Percentiles rank a stretch among this genome's conserved stretches.
These are phyloP conservation scores for Grosmannia huntii DNA, from an alignment of 2,329 filamentous ascomycete species.

Conservation along the genomic window DNA sequence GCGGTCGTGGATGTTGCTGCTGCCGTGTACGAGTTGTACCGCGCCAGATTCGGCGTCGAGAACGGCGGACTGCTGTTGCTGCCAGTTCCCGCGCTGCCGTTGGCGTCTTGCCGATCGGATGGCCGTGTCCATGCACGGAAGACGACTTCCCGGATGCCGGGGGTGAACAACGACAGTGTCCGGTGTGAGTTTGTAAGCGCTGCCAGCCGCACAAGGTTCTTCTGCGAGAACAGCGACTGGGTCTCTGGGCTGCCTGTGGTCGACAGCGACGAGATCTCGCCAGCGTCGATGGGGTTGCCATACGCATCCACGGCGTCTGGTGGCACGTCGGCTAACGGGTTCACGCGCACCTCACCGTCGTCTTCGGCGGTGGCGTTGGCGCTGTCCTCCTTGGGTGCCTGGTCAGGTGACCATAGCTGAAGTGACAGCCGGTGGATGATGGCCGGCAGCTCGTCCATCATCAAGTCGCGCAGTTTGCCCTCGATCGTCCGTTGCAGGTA, in stretches of 20 bases:
- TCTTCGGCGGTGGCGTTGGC: conserved; percentile 32
- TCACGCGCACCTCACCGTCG: conserved; percentile 49
- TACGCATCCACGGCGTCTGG: conserved; percentile 71
- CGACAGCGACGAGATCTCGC: conserved; percentile 62
- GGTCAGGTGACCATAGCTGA: conserved; percentile 80
- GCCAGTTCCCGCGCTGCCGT: conserved; percentile 13
- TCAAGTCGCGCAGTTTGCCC: conserved; percentile 76
- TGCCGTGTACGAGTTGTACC: conserved; percentile 50
- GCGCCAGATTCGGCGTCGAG: conserved; percentile 41
- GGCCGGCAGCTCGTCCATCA: conserved; percentile 95
- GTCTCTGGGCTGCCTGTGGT: conserved; percentile 70
- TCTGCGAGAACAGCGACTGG: conserved; percentile 87
- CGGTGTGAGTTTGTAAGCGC: conserved; percentile 78
- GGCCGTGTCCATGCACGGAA: conserved; percentile 86
- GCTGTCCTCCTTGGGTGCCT: conserved; percentile 54
- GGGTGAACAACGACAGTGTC: conserved; percentile 83
- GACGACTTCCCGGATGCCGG: conserved; percentile 77
- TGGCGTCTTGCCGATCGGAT: conserved; percentile 51
- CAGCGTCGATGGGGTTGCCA: conserved; percentile 63
- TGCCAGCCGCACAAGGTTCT: conserved; percentile 75
- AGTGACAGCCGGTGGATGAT: conserved; percentile 91
- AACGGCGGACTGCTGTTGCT: conserved; percentile 27
- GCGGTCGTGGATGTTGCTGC: conserved; percentile 42
- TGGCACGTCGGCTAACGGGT: conserved; percentile 72
- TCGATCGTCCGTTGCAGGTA: conserved; percentile 96